Evolutionary conservation across 345 rosid species (phyloP), one percentile per base, ranked within the genome.

Genomic region (Limnanthes douglasii): DNA sequence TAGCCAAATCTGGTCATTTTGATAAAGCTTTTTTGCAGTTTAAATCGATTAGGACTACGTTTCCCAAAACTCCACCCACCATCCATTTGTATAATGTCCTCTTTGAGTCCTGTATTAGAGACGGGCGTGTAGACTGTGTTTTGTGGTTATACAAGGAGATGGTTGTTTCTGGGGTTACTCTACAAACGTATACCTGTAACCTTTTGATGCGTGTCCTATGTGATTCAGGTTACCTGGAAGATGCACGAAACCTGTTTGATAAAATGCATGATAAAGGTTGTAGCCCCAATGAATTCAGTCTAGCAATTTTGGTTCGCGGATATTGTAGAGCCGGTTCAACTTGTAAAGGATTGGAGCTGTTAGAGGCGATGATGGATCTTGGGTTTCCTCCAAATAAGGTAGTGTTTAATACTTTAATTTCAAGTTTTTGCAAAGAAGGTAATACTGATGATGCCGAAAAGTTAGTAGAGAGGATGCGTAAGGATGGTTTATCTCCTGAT

Each of bases 221-320:
- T 54, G 80, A 80, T 63, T 59, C 53, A 6, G 88, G 75, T 36
- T 61, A 69, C 27, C 53, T 78, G 56, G 73, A 60, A 5, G 82
- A 71, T 40, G 98, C 96, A 9, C 56, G 67, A 30, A 53, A 66
- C 48, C 19, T 84, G 82, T 80, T 84, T 43, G 96, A 80, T 45
- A 84, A 67, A 75, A 84, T 90, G 96, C 42, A 66, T 23, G 78
- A 69, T 18, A 90, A 67, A 53, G 81, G 80, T 10, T 84, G 93
- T 38, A 16, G 28, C 6, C 96, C 96, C 14, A 84, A 90, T 59
- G 82, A 77, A 65, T 84, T 58, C 48, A 90, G 69, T 72, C 65
- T 70, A 45, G 94, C 85, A 32, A 62, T 80, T 47, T 64, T 84
- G 83, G 64, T 80, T 53, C 79, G 78, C 31, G 98, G 96, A 42